Evolutionary conservation across 768 basidiomycete genomes (phyloP), one percentile per base, ranked within the genome.

Genomic region (Hericium rajendrae): DNA sequence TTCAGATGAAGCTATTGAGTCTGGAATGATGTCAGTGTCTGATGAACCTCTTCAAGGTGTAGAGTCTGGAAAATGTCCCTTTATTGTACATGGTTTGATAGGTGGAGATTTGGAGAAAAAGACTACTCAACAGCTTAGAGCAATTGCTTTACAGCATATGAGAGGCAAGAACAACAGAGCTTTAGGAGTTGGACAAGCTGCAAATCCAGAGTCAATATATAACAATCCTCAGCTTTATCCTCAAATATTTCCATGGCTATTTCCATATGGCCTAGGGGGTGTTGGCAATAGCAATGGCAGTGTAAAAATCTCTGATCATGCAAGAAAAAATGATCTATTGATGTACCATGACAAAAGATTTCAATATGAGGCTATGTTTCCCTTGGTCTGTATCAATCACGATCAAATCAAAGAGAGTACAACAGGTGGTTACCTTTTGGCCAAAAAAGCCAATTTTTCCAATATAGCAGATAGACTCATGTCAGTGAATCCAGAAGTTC

Each of bases 291-390:
- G 10, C 9, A 39, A n/a, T 40, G 51, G 41, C 5, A 10, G 15
- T 16, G 38, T 15, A 22, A 26, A 41, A 8, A 11, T 61, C 9
- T 24, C n/a, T 20, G 51, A 50, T 15, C n/a, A 20, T 5, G 48
- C 32, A n/a, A 59, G 56, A 18, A 60, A 52, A 22, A 0, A 48
- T 16, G 32, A 56, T 16, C n/a, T 61, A 10, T 38, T 62, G 22
- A 51, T 63, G 53, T 64, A 65, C 55, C 40, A 61, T 50, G 63
- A 67, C 24, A 61, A 61, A 26, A 37, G 59, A 0, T 67, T 67
- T 39, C 61, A 66, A 48, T 32, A 48, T 2, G 65, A 67, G 18
- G 28, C 24, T 2, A 50, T 54, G 4, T 66, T 63, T 50, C 51
- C 57, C 16, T 52, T 64, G 0, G 56, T 66, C 11, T 60, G 54